phyloP scores from a whole-genome alignment of 768 basidiomycete genomes.

The Termitomyces sp. region DNA sequence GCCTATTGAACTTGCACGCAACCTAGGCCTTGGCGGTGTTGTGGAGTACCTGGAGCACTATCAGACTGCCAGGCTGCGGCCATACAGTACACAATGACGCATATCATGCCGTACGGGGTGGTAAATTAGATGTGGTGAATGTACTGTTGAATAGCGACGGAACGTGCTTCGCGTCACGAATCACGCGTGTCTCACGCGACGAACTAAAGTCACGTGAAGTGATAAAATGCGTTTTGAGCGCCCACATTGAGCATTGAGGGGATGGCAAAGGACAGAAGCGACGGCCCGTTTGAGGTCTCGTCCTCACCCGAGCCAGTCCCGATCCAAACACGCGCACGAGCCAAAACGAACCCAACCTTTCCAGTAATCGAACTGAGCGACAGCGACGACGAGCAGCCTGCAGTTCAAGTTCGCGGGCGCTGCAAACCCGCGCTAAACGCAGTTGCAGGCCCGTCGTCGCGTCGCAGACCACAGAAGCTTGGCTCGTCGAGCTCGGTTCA shows the following conservation, averaged over 20 bases:
- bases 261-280: not conserved
- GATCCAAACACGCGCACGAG: not conserved
- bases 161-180: not conserved
- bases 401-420: not conserved
- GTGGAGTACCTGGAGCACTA: not conserved
- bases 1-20: not conserved
- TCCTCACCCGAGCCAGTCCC: conserved; percentile 14
- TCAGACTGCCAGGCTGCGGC: not conserved
- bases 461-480: conserved; percentile 1
- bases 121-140: too few relatives aligned
- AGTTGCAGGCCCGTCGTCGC: conserved; percentile 10
- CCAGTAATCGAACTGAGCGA: conserved; percentile 48
- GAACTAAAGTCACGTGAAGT: not conserved
- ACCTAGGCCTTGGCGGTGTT: not conserved
- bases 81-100: not conserved
- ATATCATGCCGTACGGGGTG: not conserved
- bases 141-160: not conserved
- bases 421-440: conserved; percentile 1
- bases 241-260: not conserved
- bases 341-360: not conserved
- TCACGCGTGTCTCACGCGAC: not conserved
- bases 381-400: conserved; percentile 34
- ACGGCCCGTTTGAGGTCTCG: conserved; percentile 6
- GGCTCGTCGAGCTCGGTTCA: conserved; percentile 5
- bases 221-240: not conserved